These are phyloP conservation scores for Cladorrhinum sp. DNA, from an alignment of 2,329 filamentous ascomycete genomes.

Conservation along the genomic window DNA sequence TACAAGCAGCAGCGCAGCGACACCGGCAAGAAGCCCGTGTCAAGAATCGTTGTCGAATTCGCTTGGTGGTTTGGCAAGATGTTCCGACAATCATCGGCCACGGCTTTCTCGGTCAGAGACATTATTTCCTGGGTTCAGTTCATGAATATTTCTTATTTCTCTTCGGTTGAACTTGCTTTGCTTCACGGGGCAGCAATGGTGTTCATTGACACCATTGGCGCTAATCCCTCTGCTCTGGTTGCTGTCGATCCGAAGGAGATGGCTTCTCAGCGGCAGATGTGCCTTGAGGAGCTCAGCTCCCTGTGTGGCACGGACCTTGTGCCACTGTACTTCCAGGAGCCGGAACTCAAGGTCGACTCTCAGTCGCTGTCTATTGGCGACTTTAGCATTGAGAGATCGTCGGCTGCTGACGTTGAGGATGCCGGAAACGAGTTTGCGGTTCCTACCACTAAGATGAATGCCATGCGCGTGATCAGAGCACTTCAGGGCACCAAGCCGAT, in stretches of 20 bases:
- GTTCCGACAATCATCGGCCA: slow-evolving; percentile 72
- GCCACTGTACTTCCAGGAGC: slow-evolving; percentile 61
- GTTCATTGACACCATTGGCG: slow-evolving; percentile 91
- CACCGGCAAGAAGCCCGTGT: slow-evolving; percentile 41
- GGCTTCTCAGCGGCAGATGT: slow-evolving; percentile 66
- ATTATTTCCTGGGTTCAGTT: slow-evolving; percentile 92
- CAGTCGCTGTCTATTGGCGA: slow-evolving; percentile 64
- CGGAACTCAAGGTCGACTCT: slow-evolving; percentile 55
- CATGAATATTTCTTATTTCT: slow-evolving; percentile 63
- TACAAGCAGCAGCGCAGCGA: slow-evolving; percentile 37
- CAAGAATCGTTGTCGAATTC: slow-evolving; percentile 75
- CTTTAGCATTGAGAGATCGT: slow-evolving; percentile 63
- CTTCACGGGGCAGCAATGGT: slow-evolving; percentile 92
- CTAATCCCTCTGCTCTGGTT: slow-evolving; percentile 86
- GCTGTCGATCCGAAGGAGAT: slow-evolving; percentile 69
- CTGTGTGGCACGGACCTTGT: slow-evolving; percentile 67
- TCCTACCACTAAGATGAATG: slow-evolving; percentile 84
- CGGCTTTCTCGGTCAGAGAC: slow-evolving; percentile 85
- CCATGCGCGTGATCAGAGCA: slow-evolving; percentile 85
- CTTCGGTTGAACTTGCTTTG: slow-evolving; percentile 45
- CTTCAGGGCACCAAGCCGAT: slow-evolving; percentile 88
- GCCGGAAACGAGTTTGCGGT: slow-evolving; percentile 76
- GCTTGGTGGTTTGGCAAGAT: slow-evolving; percentile 87
- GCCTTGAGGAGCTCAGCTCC: slow-evolving; percentile 67
- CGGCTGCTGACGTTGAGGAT: slow-evolving; percentile 45